These are phyloP conservation scores for Moelleriella libera DNA, from an alignment of 2,329 filamentous ascomycete genomes.

Conservation along the genomic window DNA sequence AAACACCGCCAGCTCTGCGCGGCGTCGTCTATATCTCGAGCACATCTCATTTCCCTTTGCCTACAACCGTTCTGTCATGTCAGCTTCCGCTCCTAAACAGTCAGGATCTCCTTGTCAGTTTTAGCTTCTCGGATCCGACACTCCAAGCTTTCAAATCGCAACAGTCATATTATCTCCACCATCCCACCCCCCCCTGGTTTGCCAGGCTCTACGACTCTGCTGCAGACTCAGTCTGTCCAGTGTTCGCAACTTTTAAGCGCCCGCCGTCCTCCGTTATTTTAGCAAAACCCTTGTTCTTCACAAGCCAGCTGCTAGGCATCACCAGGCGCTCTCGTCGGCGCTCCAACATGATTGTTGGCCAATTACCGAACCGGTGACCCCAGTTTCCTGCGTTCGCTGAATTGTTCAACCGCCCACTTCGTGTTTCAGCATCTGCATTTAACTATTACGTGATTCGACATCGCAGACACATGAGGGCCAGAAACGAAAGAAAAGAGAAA, in stretches of 20 bases:
- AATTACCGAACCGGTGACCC: slow-evolving; percentile 2
- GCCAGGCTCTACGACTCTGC: too few relatives aligned
- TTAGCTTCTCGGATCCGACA: not conserved
- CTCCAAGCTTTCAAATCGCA: not conserved
- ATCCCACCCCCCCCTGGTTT: not conserved
- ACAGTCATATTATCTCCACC: slow-evolving; percentile 1
- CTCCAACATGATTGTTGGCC: slow-evolving; percentile 4
- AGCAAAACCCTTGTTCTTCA: not conserved
- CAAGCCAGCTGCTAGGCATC: not conserved
- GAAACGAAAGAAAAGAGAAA: not conserved
- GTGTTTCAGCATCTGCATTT: slow-evolving; percentile 5
- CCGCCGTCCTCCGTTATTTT: not conserved
- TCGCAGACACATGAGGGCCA: not conserved
- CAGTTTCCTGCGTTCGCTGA: slow-evolving; percentile 6
- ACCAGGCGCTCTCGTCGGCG: slow-evolving; percentile 5
- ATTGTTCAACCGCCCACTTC: slow-evolving; percentile 4
- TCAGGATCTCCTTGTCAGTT: not conserved
- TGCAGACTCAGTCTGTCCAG: too few relatives aligned
- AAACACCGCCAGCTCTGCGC: not conserved
- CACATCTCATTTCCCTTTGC: too few relatives aligned
- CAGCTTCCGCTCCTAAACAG: not conserved
- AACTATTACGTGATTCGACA: not conserved
- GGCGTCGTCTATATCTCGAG: too few relatives aligned
- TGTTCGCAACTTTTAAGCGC: not conserved
- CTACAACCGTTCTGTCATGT: not conserved